Base-by-base conservation (phyloP, 768 basidiomycete genomes). In the Boletus rex-veris region DNA sequence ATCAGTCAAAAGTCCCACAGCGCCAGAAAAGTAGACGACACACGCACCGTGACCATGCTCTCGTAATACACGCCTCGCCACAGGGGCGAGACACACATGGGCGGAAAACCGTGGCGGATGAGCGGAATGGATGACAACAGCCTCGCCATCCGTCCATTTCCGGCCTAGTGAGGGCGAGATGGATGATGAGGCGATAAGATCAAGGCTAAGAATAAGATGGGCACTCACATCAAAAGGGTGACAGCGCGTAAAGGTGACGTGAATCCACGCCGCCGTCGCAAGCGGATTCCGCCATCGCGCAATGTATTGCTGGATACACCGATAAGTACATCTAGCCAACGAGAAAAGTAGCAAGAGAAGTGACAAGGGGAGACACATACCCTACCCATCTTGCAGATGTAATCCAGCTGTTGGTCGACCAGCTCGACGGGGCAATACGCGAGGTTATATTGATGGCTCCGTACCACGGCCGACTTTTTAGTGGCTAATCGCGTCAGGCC, bases 221-320 rank as follows among this genome's bases (percentile, higher is more conserved):
- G 19, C 1, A 30, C 70, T 51, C 56, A 71, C 70, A 41, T 71
- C 71, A 31, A 71, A 71, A 0, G 71, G 71, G 33, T 73, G 71
- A 45, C 70, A 73, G 2, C 70, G 62, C 16, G 66, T 71, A 43
- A 71, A 62, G 3, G 71, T 68, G 7, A 72, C 62, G 24, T 72
- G 71, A 11, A 72, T 50, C 71, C 71, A 72, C 8, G 71, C 68
- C 11, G 72, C 69, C 3, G 71, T 70, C 14, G 72, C 71, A 45
- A 72, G 73, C 10, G 71, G 71, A 50, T 73, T 72, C 16, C 71
- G 63, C 72, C 71, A 73, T 37, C 66, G 63, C 4, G 68, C 69
- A 42, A 72, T 68, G 50, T 71, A 73, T 72, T 73, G 71, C 70
- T 73, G 15, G 1, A 30, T 3, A 8, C 12, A 5, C 31, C 26